Evolutionary conservation across 2,329 filamentous ascomycete genomes (phyloP).

Genomic region (Neurospora sp.): DNA sequence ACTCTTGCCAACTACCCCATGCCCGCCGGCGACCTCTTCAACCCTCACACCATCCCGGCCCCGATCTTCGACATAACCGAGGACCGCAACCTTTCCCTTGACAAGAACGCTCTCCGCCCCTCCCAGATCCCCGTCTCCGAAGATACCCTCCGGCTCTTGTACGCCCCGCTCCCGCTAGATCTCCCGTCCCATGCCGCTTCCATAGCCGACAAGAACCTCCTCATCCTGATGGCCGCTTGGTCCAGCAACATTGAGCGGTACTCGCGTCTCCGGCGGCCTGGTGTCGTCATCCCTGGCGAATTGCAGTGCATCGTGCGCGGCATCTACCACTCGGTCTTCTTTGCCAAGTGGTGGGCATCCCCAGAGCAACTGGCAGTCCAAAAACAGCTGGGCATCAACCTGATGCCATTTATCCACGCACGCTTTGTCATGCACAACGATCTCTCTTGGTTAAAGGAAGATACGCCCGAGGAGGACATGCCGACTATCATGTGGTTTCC

Average conservation of each 20-base stretch:
- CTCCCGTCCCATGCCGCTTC: constrained; percentile 20
- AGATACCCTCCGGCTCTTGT: constrained; percentile 16
- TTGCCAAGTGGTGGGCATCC: constrained; percentile 23
- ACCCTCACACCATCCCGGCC: not conserved
- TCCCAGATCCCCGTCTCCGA: not conserved
- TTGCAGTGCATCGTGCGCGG: constrained; percentile 21
- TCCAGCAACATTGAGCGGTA: constrained; percentile 30
- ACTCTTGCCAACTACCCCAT: not conserved
- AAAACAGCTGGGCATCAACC: not conserved
- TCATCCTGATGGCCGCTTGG: constrained; percentile 29
- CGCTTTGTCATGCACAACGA: constrained; percentile 6
- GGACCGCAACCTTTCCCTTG: not conserved
- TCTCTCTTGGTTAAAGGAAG: not conserved
- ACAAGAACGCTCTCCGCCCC: not conserved
- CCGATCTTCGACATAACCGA: not conserved
- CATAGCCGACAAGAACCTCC: constrained; percentile 25
- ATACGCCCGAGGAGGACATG: not conserved
- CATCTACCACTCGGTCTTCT: constrained; percentile 27
- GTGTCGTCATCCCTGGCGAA: constrained; percentile 16
- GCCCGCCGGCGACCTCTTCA: not conserved
- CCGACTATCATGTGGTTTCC: not conserved
- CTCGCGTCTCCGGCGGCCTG: constrained; percentile 23
- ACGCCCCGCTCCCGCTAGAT: constrained; percentile 24
- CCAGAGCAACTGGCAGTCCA: not conserved
- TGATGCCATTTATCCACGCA: not conserved